Conservation (phyloP, 441 rosid species). For the Rhodomyrtus psidioides region DNA sequence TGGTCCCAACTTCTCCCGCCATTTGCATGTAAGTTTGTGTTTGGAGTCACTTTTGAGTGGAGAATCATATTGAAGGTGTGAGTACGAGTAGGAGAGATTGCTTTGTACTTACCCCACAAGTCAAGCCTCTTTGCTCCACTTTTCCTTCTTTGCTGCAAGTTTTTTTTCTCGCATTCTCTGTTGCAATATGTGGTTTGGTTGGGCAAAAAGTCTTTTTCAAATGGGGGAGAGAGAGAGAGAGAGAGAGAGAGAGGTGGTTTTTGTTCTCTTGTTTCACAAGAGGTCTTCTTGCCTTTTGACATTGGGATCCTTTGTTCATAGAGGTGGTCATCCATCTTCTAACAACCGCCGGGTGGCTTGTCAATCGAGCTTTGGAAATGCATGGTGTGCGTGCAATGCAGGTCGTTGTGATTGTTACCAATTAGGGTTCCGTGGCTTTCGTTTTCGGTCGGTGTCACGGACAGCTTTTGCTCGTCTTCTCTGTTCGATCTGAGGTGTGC, state of each 20-base stretch:
- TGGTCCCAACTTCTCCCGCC: neutral
- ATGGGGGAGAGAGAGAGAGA: neutral
- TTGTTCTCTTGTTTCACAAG: neutral
- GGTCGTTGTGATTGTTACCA: neutral
- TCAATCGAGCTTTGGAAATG: neutral
- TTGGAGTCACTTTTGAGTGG: neutral
- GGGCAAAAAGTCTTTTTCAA: neutral
- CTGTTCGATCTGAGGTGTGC: neutral
- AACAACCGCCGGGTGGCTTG: neutral
- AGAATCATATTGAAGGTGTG: neutral
- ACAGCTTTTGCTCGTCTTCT: neutral
- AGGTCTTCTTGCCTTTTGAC: neutral
- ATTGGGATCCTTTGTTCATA: neutral
- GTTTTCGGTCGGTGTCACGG: rapidly evolving
- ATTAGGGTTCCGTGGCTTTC: neutral
- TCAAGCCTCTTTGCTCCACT: neutral
- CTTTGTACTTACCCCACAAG: neutral
- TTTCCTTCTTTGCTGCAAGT: neutral
- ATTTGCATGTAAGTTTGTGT: neutral
- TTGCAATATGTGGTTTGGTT: neutral
- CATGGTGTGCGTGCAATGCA: neutral
- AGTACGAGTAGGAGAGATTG: neutral
- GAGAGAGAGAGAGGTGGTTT: neutral
- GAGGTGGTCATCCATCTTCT: neutral
- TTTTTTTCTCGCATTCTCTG: neutral